Percentiles rank a stretch among this genome's conserved stretches.
These are phyloP conservation scores for Taiozyma sp. DNA, from an alignment of 1,139 yeast species.

Conservation along the genomic window DNA sequence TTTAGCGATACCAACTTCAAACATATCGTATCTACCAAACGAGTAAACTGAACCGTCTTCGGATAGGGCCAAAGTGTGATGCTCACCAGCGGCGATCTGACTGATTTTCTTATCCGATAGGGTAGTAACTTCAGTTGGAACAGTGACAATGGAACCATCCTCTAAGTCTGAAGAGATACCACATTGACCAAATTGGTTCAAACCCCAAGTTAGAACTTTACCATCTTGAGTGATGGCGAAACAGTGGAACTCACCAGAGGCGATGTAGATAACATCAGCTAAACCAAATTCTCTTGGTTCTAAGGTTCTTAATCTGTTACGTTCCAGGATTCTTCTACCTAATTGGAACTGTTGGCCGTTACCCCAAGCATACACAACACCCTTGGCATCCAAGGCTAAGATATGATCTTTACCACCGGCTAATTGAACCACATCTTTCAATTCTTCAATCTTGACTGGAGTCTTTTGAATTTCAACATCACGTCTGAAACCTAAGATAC, in stretches of 20 bases:
- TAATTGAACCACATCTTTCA: slow-evolving; percentile 72
- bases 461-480: slow-evolving; percentile 55
- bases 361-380: slow-evolving; percentile 95
- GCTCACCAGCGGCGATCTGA: slow-evolving; percentile 87
- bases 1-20: slow-evolving; percentile 76
- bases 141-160: slow-evolving; percentile 76
- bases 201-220: slow-evolving; percentile 83
- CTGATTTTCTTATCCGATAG: slow-evolving; percentile 53
- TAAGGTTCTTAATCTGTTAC: slow-evolving; percentile 63
- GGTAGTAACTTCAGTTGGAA: slow-evolving; percentile 65
- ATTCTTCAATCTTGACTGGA: slow-evolving; percentile 58
- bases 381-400: slow-evolving; percentile 75
- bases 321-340: slow-evolving; percentile 76
- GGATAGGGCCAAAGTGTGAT: slow-evolving; percentile 78
- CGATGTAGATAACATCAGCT: slow-evolving; percentile 69
- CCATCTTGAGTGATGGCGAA: slow-evolving; percentile 81
- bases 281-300: slow-evolving; percentile 79
- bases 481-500: slow-evolving; percentile 76
- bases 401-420: slow-evolving; percentile 94
- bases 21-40: slow-evolving; percentile 93
- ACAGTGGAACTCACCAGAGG: slow-evolving; percentile 94
- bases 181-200: slow-evolving; percentile 95
- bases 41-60: slow-evolving; percentile 66
- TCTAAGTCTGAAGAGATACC: slow-evolving; percentile 66
- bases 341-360: slow-evolving; percentile 90